These are phyloP conservation scores for Diaporthe sp. DNA, from an alignment of 2,329 filamentous ascomycete species.

Conservation along the genomic window DNA sequence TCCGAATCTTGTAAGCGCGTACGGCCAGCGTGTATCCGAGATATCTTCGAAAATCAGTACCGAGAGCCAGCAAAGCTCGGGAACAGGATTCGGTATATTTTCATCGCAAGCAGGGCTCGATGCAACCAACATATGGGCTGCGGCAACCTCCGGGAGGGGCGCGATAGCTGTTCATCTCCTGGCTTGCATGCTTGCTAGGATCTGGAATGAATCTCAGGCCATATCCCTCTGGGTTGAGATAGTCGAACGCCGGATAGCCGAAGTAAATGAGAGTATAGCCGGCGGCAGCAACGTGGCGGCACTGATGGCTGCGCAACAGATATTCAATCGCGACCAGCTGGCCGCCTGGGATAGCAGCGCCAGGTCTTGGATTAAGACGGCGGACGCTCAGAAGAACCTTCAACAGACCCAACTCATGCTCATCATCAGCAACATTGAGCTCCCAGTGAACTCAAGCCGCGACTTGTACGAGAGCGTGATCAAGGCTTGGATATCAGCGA, in stretches of 20 bases:
- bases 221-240: conserved; percentile 50
- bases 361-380: conserved; percentile 53
- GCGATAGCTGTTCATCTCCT: conserved; percentile 51
- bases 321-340: conserved; percentile 47
- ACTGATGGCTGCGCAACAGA: not conserved
- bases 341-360: conserved; percentile 55
- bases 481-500: conserved; percentile 47
- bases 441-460: conserved; percentile 44
- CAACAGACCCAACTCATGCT: conserved; percentile 49
- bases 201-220: conserved; percentile 46
- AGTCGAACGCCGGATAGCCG: conserved; percentile 42
- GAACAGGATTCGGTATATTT: not conserved
- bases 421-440: conserved; percentile 49
- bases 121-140: conserved; percentile 54
- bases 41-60: not conserved
- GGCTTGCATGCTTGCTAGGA: conserved; percentile 50
- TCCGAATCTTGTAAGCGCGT: not conserved
- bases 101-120: conserved; percentile 47
- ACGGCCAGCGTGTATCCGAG: not conserved
- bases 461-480: conserved; percentile 49
- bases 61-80: too few species aligned
- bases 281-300: conserved; percentile 28
- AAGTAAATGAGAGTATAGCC: not conserved
- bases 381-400: conserved; percentile 47
- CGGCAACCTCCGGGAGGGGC: conserved; percentile 51